These are phyloP conservation scores for Grifola frondosa DNA, from an alignment of 1,284 basidiomycete species.

Conservation along the genomic window DNA sequence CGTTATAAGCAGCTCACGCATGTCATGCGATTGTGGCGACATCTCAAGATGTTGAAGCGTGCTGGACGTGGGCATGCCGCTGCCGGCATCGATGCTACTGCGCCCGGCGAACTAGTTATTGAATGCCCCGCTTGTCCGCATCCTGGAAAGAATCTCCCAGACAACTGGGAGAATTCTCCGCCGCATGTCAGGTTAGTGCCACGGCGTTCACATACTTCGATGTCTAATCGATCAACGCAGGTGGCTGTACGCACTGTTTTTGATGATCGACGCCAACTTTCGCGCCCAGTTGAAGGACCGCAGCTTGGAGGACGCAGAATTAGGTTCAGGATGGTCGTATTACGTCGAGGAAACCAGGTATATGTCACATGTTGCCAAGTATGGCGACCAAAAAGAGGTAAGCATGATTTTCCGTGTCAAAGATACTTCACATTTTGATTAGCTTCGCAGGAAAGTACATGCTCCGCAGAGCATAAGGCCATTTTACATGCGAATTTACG, in stretches of 20 bases:
- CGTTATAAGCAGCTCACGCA: conserved; percentile 6
- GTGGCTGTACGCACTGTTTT: conserved; percentile 25
- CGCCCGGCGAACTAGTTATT: conserved; percentile 18
- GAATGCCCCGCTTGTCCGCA: conserved; percentile 31
- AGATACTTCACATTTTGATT: neutral
- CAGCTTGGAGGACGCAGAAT: conserved; percentile 18
- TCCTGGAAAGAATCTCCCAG: conserved; percentile 23
- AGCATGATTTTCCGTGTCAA: neutral
- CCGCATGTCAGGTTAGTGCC: conserved; percentile 10
- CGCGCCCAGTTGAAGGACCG: conserved; percentile 21
- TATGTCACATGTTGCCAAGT: conserved; percentile 5
- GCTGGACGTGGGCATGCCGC: conserved; percentile 22
- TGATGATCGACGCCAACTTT: conserved; percentile 32
- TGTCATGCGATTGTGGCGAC: conserved; percentile 7
- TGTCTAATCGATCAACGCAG: conserved; percentile 6
- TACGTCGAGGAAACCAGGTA: conserved; percentile 21
- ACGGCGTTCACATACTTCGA: neutral
- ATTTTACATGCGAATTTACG: conserved; percentile 26
- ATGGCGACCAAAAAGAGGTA: conserved; percentile 6
- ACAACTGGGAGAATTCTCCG: conserved; percentile 20
- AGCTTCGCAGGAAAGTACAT: conserved; percentile 9
- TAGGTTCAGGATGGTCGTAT: conserved; percentile 24
- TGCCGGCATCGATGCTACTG: conserved; percentile 3
- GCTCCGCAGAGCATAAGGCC: conserved; percentile 22
- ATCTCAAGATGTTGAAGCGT: conserved; percentile 24